These are phyloP conservation scores for Geotrichum fermentans DNA, from an alignment of 1,139 yeast genomes.

Conservation along the genomic window DNA sequence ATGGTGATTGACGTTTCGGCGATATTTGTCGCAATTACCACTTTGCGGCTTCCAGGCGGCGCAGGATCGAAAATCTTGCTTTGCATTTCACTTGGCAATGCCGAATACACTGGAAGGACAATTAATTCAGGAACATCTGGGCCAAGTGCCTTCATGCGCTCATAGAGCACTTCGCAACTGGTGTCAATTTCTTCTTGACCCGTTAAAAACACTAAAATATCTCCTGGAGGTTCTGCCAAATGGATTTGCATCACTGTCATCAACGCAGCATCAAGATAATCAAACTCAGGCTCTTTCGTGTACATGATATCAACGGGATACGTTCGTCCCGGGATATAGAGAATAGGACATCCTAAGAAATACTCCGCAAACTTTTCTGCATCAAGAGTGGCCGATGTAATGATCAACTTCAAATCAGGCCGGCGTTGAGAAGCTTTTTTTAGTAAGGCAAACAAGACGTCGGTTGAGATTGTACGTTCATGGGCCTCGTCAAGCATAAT, in stretches of 20 bases:
- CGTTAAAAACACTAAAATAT: conserved; percentile 76
- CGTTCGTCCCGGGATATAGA: conserved; percentile 83
- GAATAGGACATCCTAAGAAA: conserved; percentile 73
- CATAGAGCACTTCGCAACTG: conserved; percentile 68
- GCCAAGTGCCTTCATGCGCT: conserved; percentile 63
- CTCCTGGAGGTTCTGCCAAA: conserved; percentile 71
- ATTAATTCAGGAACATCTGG: conserved; percentile 60
- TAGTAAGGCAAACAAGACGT: conserved; percentile 78
- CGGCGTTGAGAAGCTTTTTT: conserved; percentile 65
- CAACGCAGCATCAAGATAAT: conserved; percentile 74
- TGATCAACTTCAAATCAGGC: conserved; percentile 71
- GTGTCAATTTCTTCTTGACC: conserved; percentile 94
- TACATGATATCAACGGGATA: conserved; percentile 80
- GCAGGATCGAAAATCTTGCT: conserved; percentile 69
- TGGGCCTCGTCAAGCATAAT: conserved; percentile 95
- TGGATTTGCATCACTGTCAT: conserved; percentile 83
- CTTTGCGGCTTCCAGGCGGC: conserved; percentile 65
- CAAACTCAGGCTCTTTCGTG: conserved; percentile 76
- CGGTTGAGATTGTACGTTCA: conserved; percentile 92
- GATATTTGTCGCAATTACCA: conserved; percentile 71
- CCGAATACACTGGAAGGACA: conserved; percentile 82
- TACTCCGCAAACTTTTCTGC: conserved; percentile 74
- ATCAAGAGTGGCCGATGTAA: conserved; percentile 91
- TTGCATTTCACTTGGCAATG: conserved; percentile 72
- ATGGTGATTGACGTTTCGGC: conserved; percentile 81